These are phyloP conservation scores for Mycena sp. DNA, from an alignment of 1,284 basidiomycete species.

Conservation along the genomic window DNA sequence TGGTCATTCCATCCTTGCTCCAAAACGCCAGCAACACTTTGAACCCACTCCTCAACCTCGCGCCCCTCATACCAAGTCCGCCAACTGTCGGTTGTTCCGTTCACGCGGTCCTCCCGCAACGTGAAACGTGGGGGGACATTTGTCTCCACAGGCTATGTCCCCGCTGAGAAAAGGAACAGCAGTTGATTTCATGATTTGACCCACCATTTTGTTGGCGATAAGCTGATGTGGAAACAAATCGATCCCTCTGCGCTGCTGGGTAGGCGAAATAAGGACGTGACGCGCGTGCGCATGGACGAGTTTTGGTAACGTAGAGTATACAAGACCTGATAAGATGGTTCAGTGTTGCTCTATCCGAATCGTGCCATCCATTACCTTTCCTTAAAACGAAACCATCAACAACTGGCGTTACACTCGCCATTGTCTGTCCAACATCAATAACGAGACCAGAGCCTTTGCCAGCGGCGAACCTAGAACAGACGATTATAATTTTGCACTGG, in stretches of 20 bases:
- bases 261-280: constrained; percentile 63
- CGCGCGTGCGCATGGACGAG: constrained; percentile 80
- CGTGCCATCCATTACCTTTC: constrained; percentile 69
- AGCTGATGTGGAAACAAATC: constrained; percentile 87
- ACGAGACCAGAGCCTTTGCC: constrained; percentile 97
- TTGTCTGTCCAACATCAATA: constrained; percentile 91
- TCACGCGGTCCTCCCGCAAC: constrained; percentile 79
- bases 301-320: constrained; percentile 77
- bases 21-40: constrained; percentile 86
- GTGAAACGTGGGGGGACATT: constrained; percentile 69
- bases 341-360: constrained; percentile 20
- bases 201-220: constrained; percentile 80
- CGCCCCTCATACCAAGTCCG: constrained; percentile 82
- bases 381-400: constrained; percentile 98
- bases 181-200: constrained; percentile 25
- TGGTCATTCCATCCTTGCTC: constrained; percentile 92
- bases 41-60: constrained; percentile 95
- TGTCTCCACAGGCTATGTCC: constrained; percentile 67
- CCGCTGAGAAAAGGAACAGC: not conserved
- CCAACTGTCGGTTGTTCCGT: constrained; percentile 83
- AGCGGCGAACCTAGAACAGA: constrained; percentile 81
- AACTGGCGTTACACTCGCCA: constrained; percentile 92
- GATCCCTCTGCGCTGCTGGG: constrained; percentile 61
- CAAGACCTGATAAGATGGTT: constrained; percentile 59
- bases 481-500: not conserved